A percentile compares a stretch with the other conserved stretches of the same genome.
Conservation (phyloP, 352 stramenopile species). For the Peronospora farinosa region DNA sequence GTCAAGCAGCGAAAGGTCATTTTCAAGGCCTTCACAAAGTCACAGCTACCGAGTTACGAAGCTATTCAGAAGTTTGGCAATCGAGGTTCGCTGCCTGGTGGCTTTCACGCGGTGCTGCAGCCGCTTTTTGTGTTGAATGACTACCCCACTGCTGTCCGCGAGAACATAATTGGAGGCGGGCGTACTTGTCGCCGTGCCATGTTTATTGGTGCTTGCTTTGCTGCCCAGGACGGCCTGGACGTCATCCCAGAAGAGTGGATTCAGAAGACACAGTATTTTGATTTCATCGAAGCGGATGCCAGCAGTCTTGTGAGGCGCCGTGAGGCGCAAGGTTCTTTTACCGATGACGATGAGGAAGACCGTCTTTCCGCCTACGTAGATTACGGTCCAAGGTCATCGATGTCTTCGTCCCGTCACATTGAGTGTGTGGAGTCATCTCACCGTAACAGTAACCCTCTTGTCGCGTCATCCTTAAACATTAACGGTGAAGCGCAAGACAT, state of each 20-base stretch:
- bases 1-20: conserved; percentile 81
- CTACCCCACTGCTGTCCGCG: conserved; percentile 68
- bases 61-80: conserved; percentile 83
- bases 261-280: conserved; percentile 76
- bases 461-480: conserved; percentile 9
- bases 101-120: conserved; percentile 67
- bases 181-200: conserved; percentile 71
- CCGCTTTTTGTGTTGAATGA: conserved; percentile 75
- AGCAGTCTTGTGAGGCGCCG: conserved; percentile 56
- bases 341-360: conserved; percentile 43
- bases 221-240: conserved; percentile 61
- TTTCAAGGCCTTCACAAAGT: conserved; percentile 83
- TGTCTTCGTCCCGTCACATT: conserved; percentile 37
- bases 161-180: conserved; percentile 78
- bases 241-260: conserved; percentile 66
- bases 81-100: conserved; percentile 55
- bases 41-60: conserved; percentile 69
- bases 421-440: conserved; percentile 19
- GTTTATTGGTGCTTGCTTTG: conserved; percentile 80
- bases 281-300: conserved; percentile 74
- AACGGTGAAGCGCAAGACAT: conserved; percentile 18
- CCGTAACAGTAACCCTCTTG: conserved; percentile 22
- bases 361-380: conserved; percentile 47
- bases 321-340: conserved; percentile 55
- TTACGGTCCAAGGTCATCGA: conserved; percentile 44